Evolutionary conservation across 768 basidiomycete genomes (phyloP), one percentile per base, ranked within the genome.

Genomic region (Mycena filopes): DNA sequence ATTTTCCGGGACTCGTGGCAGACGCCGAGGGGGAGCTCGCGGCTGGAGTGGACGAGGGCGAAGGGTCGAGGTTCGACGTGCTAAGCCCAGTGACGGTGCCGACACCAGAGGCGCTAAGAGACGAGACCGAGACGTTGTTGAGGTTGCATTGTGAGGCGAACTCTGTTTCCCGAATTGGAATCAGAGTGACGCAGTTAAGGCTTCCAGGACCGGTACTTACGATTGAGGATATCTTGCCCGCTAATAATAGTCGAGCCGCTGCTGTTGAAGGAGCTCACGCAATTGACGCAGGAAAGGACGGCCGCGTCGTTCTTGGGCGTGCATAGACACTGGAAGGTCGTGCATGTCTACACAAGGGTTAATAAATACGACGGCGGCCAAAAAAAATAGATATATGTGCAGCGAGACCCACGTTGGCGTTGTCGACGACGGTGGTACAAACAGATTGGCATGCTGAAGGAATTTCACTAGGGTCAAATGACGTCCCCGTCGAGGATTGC

Each of bases 311-410:
- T 70, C 41, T 67, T n/a, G 7, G 63, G 33, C 3, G 72, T 73
- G 33, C 78, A 79, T 3, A 77, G 12, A 55, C 78, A 79, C 12
- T 55, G 38, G 16, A 56, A 63, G 3, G 58, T 68, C n/a, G n/a
- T 53, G 54, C 78, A 79, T 23, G 55, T 64, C 77, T 79, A 80
- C 77, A 77, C 76, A 78, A 77, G 80, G 25, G 15, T n/a, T 13
- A 40, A 49, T 41, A 4, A 55, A 31, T 43, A 9, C 2, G 28
- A 20, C 26, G 16, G 3, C 20, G 21, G 7, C 13, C n/a, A 23
- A 58, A 31, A 49, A n/a, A n/a, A n/a, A n/a, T n/a, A n/a, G n/a
- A n/a, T n/a, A n/a, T n/a, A n/a, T n/a, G n/a, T n/a, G n/a, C n/a
- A n/a, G n/a, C n/a, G n/a, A n/a, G 3, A 41, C 56, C 3, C 51